Base-by-base conservation (phyloP, 2,329 filamentous ascomycete species). In the Fusarium camptoceras region DNA sequence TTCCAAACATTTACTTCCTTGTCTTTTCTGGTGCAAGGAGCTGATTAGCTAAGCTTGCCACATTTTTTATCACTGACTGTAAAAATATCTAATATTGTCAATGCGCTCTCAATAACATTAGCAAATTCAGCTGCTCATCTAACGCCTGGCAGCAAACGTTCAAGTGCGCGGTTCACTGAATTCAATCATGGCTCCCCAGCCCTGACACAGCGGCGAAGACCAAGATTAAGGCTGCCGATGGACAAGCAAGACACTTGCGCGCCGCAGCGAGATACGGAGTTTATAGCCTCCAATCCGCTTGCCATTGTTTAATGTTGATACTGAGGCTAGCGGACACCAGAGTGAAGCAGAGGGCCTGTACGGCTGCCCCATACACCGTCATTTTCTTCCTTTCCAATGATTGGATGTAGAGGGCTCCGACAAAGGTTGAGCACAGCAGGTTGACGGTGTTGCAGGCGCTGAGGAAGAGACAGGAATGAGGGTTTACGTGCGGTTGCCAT, bases 391-490 rank as follows among this genome's bases (percentile, higher is more conserved):
- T 50, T 28, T 47, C 55, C 9, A 59, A 51, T 11, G 46, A 50
- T 44, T 64, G 43, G 34, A 64, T 50, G 18, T 44, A 60, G 4
- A 48, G 30, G 56, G 49, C 48, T 3, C 31, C 47, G n/a, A 59
- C 41, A 11, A 34, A 25, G 28, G 61, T 60, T n/a, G 55, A 59
- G n/a, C 20, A 20, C 27, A 50, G 20, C 18, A 64, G 16, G 42
- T 60, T 55, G 8, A 55, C 50, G 48, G 56, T 49, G 30, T 60
- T 64, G 50, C 56, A 59, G 14, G 56, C 59, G 8, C 53, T 49
- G n/a, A 67, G 50, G 34, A 59, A 50, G n/a, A 63, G 43, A 27
- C 48, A 59, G 20, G n/a, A n/a, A n/a, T n/a, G n/a, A n/a, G n/a
- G n/a, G n/a, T n/a, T n/a, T n/a, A n/a, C n/a, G n/a, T n/a, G n/a